Conservation (phyloP, 352 stramenopile species). For the Thraustochytrium striatum region DNA sequence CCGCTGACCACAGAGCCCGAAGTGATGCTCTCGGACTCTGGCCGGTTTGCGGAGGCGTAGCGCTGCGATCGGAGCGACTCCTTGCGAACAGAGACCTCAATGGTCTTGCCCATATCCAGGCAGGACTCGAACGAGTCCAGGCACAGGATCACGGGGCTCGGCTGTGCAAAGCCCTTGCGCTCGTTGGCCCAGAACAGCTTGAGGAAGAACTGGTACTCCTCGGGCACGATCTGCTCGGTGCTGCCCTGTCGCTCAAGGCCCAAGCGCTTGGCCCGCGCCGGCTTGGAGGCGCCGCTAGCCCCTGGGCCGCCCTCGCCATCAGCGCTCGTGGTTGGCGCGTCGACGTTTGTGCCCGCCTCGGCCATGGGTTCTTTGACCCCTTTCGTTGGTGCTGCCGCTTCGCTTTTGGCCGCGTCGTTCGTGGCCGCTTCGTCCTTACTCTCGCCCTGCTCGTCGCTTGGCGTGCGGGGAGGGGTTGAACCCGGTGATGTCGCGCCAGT, state of each 20-base stretch:
- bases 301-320: too few species aligned
- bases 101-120: background rate
- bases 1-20: background rate
- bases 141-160: background rate
- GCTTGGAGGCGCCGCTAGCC: too few species aligned
- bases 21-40: conserved; percentile 35
- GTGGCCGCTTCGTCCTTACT: background rate
- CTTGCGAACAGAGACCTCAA: background rate
- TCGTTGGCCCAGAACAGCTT: background rate
- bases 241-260: too few species aligned
- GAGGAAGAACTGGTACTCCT: background rate
- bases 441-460: background rate
- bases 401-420: background rate
- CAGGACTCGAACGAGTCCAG: background rate
- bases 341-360: too few species aligned
- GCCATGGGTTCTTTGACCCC: background rate
- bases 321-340: too few species aligned
- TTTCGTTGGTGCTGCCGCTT: background rate
- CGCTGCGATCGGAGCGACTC: background rate
- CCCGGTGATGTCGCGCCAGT: conserved; percentile 26
- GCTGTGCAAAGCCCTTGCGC: background rate
- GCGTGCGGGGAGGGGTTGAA: conserved; percentile 26
- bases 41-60: background rate
- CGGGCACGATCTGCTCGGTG: too few species aligned
- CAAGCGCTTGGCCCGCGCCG: too few species aligned